These are phyloP conservation scores for Carex myosuroides DNA, from an alignment of 176 grass and related monocot species.

Conservation along the genomic window DNA sequence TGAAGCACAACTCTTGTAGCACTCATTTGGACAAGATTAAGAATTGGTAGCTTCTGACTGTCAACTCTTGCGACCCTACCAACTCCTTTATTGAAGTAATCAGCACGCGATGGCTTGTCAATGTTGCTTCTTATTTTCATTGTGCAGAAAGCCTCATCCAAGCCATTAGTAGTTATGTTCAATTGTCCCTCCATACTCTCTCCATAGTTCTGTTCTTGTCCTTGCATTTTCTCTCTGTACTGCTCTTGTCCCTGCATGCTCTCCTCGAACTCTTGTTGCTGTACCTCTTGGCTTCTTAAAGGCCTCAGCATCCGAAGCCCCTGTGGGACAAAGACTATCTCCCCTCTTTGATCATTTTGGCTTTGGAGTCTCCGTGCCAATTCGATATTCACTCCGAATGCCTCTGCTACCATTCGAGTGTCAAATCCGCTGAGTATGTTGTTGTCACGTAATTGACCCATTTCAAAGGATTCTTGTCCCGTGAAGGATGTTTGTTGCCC, in stretches of 20 bases:
- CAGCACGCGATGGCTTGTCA: conserved; percentile 9
- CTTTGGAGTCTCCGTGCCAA: conserved; percentile 25
- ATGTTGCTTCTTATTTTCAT: conserved; percentile 31
- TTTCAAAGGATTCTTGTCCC: not conserved
- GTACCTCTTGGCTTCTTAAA: not conserved
- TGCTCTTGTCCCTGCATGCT: not conserved
- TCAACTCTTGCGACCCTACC: conserved; percentile 22
- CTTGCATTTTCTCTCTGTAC: not conserved
- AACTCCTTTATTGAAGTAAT: conserved; percentile 6
- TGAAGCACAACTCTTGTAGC: conserved; percentile 29
- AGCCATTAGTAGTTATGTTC: not conserved
- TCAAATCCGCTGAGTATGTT: conserved; percentile 33
- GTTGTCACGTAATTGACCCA: not conserved
- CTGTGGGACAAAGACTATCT: conserved; percentile 25
- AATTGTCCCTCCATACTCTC: not conserved
- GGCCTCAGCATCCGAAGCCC: conserved; percentile 20
- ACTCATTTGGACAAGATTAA: conserved; percentile 33
- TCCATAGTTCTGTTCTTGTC: not conserved
- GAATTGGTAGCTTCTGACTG: conserved; percentile 28
- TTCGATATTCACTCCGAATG: conserved; percentile 14
- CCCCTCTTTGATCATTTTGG: conserved; percentile 24
- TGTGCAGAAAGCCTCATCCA: conserved; percentile 27
- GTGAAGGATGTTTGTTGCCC: conserved; percentile 2
- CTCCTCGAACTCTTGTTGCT: not conserved
- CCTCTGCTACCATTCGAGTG: conserved; percentile 10